Conservation (phyloP, 202 grass and related monocot genomes). For the Hordeum pubiflorum region DNA sequence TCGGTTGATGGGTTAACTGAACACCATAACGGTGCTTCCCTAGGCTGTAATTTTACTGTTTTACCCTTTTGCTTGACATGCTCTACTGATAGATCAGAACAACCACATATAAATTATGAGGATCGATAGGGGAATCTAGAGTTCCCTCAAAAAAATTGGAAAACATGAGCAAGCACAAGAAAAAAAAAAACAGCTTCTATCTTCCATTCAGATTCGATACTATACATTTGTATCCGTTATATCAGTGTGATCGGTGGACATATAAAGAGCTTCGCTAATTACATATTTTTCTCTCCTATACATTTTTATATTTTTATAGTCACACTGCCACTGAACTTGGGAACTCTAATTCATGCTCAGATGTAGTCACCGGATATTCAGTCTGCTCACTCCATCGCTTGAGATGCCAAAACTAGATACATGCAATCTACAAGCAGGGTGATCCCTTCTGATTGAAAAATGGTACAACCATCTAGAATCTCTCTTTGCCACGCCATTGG, state of each 20-base stretch:
- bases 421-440: slow-evolving; percentile 10
- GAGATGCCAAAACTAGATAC: neutral
- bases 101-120: neutral
- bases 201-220: neutral
- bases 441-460: neutral
- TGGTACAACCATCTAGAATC: neutral
- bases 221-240: neutral
- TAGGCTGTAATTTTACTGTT: too few species aligned
- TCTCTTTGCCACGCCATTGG: neutral
- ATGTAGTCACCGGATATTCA: neutral
- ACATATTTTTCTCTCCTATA: neutral
- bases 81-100: too few species aligned
- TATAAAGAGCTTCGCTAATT: neutral
- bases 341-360: neutral
- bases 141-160: too few species aligned
- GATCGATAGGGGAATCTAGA: neutral
- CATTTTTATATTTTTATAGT: neutral
- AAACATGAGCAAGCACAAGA: neutral
- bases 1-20: too few species aligned
- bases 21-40: too few species aligned
- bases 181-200: neutral
- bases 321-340: neutral
- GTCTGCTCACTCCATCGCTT: neutral
- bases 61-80: too few species aligned
- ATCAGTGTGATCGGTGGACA: neutral